Evolutionary conservation across 2,329 filamentous ascomycete genomes (phyloP).

Genomic region (Epichloe festucae): DNA sequence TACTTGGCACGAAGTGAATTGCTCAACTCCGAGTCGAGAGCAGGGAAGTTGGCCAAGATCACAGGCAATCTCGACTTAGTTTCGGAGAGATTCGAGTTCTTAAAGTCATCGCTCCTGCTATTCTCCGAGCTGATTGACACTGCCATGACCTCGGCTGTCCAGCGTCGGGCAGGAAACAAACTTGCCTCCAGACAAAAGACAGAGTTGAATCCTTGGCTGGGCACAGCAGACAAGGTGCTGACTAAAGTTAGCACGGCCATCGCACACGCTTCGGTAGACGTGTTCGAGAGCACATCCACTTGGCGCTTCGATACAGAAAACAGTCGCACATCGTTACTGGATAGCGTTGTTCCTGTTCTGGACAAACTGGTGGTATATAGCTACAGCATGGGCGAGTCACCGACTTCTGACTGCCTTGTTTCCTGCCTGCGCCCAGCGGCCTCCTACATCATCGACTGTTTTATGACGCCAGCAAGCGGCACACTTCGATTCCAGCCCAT

Average conservation of each 20-base stretch:
- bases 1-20: constrained; percentile 72
- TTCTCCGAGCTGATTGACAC: constrained; percentile 68
- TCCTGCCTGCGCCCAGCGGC: constrained; percentile 59
- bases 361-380: constrained; percentile 58
- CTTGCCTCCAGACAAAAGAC: constrained; percentile 31
- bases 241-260: constrained; percentile 59
- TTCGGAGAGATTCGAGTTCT: constrained; percentile 61
- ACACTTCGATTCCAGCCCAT: constrained; percentile 68
- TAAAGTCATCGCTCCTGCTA: constrained; percentile 59
- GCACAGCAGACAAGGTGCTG: constrained; percentile 67
- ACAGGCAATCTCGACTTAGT: constrained; percentile 74
- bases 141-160: constrained; percentile 54
- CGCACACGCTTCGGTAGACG: constrained; percentile 63
- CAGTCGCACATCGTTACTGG: constrained; percentile 57
- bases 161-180: constrained; percentile 46
- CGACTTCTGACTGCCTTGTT: constrained; percentile 33
- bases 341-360: constrained; percentile 55
- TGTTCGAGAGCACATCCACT: constrained; percentile 72
- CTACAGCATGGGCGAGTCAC: constrained; percentile 58
- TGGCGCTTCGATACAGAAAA: constrained; percentile 68
- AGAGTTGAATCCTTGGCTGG: constrained; percentile 46
- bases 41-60: constrained; percentile 64
- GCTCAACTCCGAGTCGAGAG: constrained; percentile 62
- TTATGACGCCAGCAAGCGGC: constrained; percentile 56
- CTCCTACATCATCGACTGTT: constrained; percentile 61